phyloP scores from a whole-genome alignment of 768 basidiomycete species.

The Mycena galopus region DNA sequence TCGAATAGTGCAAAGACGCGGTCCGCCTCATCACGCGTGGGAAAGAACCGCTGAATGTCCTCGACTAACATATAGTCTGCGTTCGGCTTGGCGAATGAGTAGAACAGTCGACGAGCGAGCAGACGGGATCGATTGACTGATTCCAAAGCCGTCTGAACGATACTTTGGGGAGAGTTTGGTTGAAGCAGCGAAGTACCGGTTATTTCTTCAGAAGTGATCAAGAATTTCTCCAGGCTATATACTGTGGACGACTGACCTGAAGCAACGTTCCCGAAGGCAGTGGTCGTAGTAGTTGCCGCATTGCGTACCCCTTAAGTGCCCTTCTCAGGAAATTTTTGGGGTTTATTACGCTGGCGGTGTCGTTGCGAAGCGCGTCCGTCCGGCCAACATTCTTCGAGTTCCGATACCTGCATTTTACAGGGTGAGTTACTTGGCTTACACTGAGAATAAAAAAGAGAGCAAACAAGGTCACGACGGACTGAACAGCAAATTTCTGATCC shows the following conservation, averaged over 20 bases:
- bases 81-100: slow-evolving; percentile 80
- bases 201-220: slow-evolving; percentile 14
- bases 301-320: slow-evolving; percentile 75
- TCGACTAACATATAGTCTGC: slow-evolving; percentile 69
- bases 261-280: slow-evolving; percentile 70
- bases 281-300: slow-evolving; percentile 87
- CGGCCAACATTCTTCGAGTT: slow-evolving; percentile 83
- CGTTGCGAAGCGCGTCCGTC: slow-evolving; percentile 68
- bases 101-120: slow-evolving; percentile 89
- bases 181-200: slow-evolving; percentile 77
- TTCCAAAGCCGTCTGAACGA: slow-evolving; percentile 83
- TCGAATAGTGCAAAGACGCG: slow-evolving; percentile 79
- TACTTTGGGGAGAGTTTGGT: slow-evolving; percentile 87
- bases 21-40: slow-evolving; percentile 73
- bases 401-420: too few species aligned
- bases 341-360: slow-evolving; percentile 55
- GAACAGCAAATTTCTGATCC: slow-evolving; percentile 85
- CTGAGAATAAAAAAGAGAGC: too few species aligned
- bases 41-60: slow-evolving; percentile 82
- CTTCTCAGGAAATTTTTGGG: slow-evolving; percentile 77
- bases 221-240: neutral
- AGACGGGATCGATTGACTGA: slow-evolving; percentile 85
- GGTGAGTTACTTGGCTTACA: too few species aligned
- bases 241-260: slow-evolving; percentile 43
- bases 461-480: slow-evolving; percentile 75